These are phyloP conservation scores for Scheffersomyces titani DNA, from an alignment of 1,139 yeast genomes.

Conservation along the genomic window DNA sequence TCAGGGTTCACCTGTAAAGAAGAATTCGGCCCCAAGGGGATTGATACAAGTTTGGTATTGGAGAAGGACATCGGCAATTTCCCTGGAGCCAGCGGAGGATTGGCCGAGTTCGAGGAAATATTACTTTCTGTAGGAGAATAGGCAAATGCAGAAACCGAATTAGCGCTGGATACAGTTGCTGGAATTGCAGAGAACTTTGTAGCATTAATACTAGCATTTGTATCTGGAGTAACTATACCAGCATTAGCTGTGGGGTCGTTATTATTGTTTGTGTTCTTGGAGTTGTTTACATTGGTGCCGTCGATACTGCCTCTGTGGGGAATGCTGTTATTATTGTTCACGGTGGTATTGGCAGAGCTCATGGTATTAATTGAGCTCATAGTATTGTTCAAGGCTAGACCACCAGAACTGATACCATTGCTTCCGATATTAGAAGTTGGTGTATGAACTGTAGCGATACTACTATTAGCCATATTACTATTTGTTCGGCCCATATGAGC, in stretches of 20 bases:
- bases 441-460: background rate
- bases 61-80: background rate
- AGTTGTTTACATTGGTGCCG: slow-evolving; percentile 4
- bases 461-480: background rate
- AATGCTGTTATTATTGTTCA: slow-evolving; percentile 5
- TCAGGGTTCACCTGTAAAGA: slow-evolving; percentile 35
- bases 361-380: background rate
- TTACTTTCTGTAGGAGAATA: slow-evolving; percentile 1
- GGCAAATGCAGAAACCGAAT: background rate
- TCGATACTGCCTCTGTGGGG: slow-evolving; percentile 4
- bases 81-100: slow-evolving; percentile 2
- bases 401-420: background rate
- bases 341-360: background rate
- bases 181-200: background rate
- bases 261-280: slow-evolving; percentile 3
- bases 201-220: background rate
- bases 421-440: background rate
- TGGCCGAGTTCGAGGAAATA: background rate
- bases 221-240: background rate
- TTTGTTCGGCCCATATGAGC: background rate
- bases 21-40: slow-evolving; percentile 42
- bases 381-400: background rate
- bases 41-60: slow-evolving; percentile 18
- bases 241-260: slow-evolving; percentile 1
- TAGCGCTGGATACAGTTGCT: background rate